Evolutionary conservation across 176 grass and related monocot species (phyloP).

Genomic region (Urochloa ruziziensis): DNA sequence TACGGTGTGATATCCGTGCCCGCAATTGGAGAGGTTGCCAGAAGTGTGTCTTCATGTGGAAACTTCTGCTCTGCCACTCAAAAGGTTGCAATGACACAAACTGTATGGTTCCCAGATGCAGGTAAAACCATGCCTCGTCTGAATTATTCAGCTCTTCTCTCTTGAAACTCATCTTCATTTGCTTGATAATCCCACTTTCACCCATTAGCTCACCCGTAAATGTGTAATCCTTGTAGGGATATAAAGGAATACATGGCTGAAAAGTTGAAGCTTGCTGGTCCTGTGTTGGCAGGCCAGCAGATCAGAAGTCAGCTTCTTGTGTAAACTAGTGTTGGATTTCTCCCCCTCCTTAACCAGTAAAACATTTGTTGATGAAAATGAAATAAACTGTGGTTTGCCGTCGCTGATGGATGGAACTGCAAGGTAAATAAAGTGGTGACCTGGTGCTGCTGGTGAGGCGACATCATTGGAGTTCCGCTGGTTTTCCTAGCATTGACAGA

Average conservation of each 20-base stretch:
- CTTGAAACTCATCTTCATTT: background rate
- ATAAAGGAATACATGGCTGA: constrained; percentile 34
- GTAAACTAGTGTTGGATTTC: constrained; percentile 5
- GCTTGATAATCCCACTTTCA: background rate
- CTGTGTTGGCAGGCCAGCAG: constrained; percentile 1
- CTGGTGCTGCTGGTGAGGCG: background rate
- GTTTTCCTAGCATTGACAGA: constrained; percentile 16
- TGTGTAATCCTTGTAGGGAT: constrained; percentile 31
- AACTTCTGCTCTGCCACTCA: constrained; percentile 55
- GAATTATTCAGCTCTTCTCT: background rate
- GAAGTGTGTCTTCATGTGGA: constrained; percentile 73
- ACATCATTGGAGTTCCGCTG: background rate
- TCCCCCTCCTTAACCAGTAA: background rate
- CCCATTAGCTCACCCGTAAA: background rate
- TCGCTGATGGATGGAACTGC: background rate
- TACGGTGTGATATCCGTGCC: constrained; percentile 46
- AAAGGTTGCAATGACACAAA: background rate
- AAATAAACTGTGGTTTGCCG: constrained; percentile 32
- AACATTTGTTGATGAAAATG: constrained; percentile 36
- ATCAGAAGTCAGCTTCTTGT: constrained; percentile 18
- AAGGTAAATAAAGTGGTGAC: constrained; percentile 41
- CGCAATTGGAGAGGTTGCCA: constrained; percentile 46
- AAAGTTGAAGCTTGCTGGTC: background rate
- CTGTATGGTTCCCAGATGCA: constrained; percentile 52
- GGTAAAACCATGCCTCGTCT: constrained; percentile 33